phyloP scores from a whole-genome alignment of 306 rosid species.

The Prinsepia uniflora region DNA sequence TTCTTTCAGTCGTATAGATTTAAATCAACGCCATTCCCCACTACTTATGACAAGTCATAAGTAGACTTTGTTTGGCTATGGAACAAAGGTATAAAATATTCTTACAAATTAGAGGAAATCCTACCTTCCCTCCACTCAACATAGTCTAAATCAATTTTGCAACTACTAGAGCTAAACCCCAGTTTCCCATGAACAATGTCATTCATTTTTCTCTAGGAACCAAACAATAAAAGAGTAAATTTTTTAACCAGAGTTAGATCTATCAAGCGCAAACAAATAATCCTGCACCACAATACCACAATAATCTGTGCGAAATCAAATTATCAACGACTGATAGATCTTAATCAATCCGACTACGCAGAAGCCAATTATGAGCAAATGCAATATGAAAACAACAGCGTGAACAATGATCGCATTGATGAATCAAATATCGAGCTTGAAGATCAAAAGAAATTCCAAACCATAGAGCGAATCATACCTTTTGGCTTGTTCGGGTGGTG shows the following conservation, averaged over 20 bases:
- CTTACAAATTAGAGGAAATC: not conserved
- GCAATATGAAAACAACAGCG: not conserved
- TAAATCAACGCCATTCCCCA: not conserved
- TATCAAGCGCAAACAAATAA: conserved; percentile 1
- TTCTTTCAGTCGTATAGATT: not conserved
- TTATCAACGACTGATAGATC: conserved; percentile 23
- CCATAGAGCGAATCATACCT: conserved; percentile 15
- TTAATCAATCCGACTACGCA: conserved; percentile 2
- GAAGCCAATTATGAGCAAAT: conserved; percentile 6
- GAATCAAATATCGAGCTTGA: not conserved
- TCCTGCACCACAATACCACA: not conserved
- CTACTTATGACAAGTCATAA: not conserved
- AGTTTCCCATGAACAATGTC: not conserved
- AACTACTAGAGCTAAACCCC: not conserved
- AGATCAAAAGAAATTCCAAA: not conserved
- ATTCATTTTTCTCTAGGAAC: conserved; percentile 1
- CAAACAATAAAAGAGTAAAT: conserved; percentile 2
- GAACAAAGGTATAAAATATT: not conserved
- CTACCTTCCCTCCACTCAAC: no score
- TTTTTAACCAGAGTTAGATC: conserved; percentile 10
- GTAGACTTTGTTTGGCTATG: not conserved
- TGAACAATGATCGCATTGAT: not conserved
- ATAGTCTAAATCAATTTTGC: not conserved
- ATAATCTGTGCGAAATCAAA: not conserved
- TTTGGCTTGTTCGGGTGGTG: not conserved